A percentile compares a stretch with the other conserved stretches of the same genome.
These are phyloP conservation scores for Friedmanniomyces simplex DNA, from an alignment of 495 filamentous ascomycete species.

Conservation along the genomic window DNA sequence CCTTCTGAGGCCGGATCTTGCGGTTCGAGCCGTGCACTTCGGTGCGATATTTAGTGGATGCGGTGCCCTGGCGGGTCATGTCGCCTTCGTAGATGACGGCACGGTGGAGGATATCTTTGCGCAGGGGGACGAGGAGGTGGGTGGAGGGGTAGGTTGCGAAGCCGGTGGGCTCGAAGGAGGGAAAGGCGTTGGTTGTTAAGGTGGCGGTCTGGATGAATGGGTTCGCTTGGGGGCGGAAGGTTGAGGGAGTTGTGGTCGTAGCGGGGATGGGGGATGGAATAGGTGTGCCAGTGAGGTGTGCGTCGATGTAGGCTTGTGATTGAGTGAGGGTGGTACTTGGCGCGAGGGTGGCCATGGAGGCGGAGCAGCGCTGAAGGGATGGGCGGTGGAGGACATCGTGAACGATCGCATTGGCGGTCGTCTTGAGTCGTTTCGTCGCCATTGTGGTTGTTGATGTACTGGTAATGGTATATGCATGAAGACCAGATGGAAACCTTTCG, in stretches of 20 bases:
- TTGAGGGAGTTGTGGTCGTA: neutral
- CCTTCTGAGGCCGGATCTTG: slow-evolving; percentile 80
- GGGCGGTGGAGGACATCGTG: slow-evolving; percentile 1
- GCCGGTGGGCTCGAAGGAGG: slow-evolving; percentile 70
- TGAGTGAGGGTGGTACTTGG: slow-evolving; percentile 4
- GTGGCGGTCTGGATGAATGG: slow-evolving; percentile 47
- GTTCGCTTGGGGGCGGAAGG: slow-evolving; percentile 9
- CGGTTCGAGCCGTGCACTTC: slow-evolving; percentile 72
- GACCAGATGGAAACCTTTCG: neutral
- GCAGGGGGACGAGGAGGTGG: slow-evolving; percentile 75
- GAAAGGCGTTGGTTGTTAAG: slow-evolving; percentile 82
- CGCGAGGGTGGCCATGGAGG: slow-evolving; percentile 39
- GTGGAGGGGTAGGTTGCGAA: slow-evolving; percentile 69
- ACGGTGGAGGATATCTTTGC: slow-evolving; percentile 85
- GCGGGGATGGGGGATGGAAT: slow-evolving; percentile 11
- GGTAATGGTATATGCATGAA: neutral
- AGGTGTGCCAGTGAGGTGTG: slow-evolving; percentile 21
- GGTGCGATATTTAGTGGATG: slow-evolving; percentile 68
- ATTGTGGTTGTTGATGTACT: neutral
- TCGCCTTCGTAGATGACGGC: slow-evolving; percentile 92
- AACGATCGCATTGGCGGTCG: slow-evolving; percentile 2
- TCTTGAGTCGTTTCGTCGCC: slow-evolving; percentile 12
- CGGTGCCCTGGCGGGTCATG: slow-evolving; percentile 74
- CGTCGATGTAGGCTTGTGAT: slow-evolving; percentile 31
- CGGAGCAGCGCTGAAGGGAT: slow-evolving; percentile 38